phyloP scores from a whole-genome alignment of 257 asterid genomes.

The Euphrasia confusa region DNA sequence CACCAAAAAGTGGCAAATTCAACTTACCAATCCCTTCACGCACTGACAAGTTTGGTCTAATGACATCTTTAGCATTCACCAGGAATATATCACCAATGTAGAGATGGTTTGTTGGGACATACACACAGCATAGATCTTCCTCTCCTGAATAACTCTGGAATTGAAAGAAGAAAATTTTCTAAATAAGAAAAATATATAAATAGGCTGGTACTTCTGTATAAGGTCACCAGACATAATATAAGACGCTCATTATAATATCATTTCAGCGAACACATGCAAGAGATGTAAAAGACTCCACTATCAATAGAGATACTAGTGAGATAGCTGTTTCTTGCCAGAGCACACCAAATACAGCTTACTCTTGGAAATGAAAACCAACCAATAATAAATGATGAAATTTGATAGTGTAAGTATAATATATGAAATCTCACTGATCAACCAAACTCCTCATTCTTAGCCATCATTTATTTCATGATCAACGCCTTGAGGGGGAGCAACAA shows the following conservation, averaged over 20 bases:
- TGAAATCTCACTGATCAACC: neutral
- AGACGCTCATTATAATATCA: neutral
- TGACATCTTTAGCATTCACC: slow-evolving; percentile 55
- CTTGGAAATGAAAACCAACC: neutral
- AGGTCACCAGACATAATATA: neutral
- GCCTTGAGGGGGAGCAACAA: slow-evolving; percentile 5
- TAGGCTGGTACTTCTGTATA: neutral
- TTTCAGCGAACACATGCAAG: neutral
- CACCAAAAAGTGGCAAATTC: slow-evolving; percentile 10
- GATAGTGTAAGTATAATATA: neutral
- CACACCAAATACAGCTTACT: neutral
- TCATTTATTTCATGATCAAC: neutral
- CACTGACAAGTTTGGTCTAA: slow-evolving; percentile 64
- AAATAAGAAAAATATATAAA: neutral
- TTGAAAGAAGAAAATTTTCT: neutral
- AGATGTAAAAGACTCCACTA: neutral
- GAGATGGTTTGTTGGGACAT: slow-evolving; percentile 72
- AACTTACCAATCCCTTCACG: slow-evolving; percentile 67
- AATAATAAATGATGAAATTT: neutral
- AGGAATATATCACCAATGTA: slow-evolving; percentile 67
- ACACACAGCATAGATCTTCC: slow-evolving; percentile 65
- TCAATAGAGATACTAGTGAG: neutral
- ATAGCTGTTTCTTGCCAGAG: neutral
- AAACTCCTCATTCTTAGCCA: neutral
- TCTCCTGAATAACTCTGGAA: slow-evolving; percentile 53